A percentile compares a stretch with the other conserved stretches of the same genome.
These are phyloP conservation scores for Talaromyces amestolkiae DNA, from an alignment of 2,329 filamentous ascomycete species.

Conservation along the genomic window DNA sequence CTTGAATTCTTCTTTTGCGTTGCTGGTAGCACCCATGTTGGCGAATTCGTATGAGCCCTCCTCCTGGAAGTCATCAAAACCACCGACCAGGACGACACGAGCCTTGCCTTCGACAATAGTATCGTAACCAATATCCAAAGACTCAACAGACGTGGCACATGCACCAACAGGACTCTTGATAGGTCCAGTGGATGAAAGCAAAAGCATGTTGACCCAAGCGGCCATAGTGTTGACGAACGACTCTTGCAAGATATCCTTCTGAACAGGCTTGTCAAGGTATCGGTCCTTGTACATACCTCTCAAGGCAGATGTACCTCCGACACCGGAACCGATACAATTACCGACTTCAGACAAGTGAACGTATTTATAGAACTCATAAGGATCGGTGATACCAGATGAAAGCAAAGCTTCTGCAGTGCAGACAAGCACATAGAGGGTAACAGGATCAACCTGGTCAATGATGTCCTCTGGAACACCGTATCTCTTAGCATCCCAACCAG, in stretches of 20 bases:
- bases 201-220: constrained; percentile 98
- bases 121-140: constrained; percentile 95
- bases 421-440: constrained; percentile 91
- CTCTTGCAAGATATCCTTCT: constrained; percentile 98
- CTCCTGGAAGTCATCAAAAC: constrained; percentile 98
- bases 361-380: constrained; percentile 99
- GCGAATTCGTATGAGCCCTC: constrained; percentile 99
- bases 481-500: constrained; percentile 92
- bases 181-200: constrained; percentile 92
- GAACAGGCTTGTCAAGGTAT: constrained; percentile 92
- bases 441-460: constrained; percentile 93
- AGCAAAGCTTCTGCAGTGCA: constrained; percentile 89
- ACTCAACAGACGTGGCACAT: constrained; percentile 95
- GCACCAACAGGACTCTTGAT: constrained; percentile 99
- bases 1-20: constrained; percentile 91
- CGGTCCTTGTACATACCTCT: constrained; percentile 98
- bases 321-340: constrained; percentile 97
- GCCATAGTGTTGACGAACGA: constrained; percentile 99
- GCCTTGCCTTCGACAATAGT: constrained; percentile 99
- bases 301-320: constrained; percentile 88
- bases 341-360: constrained; percentile 96
- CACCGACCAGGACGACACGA: constrained; percentile 93
- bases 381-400: constrained; percentile 92
- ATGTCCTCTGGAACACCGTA: constrained; percentile 98
- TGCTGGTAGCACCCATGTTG: constrained; percentile 99